phyloP scores from a whole-genome alignment of 2,329 filamentous ascomycete genomes.

The Mollisia scopiformis region DNA sequence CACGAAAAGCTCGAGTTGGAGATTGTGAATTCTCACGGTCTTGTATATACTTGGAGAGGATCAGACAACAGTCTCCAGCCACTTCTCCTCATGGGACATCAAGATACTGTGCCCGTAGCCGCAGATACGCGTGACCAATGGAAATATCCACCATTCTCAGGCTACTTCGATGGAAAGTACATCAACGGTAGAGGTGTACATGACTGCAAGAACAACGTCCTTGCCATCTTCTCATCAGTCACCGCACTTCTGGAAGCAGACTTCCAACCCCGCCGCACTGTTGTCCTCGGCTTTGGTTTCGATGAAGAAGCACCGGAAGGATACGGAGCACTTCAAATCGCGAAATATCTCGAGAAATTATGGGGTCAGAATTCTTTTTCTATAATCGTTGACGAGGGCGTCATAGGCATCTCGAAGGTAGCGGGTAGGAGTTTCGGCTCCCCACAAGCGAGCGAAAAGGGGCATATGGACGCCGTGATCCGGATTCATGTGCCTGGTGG shows the following conservation, averaged over 20 bases:
- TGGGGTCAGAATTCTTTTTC: constrained; percentile 62
- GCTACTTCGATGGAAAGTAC: constrained; percentile 54
- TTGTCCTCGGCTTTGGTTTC: constrained; percentile 65
- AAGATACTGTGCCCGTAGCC: constrained; percentile 49
- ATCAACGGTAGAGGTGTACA: constrained; percentile 59
- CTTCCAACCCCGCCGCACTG: constrained; percentile 57
- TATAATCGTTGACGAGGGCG: constrained; percentile 64
- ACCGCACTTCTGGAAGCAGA: constrained; percentile 55
- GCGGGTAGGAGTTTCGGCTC: constrained; percentile 41
- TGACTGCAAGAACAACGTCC: constrained; percentile 59
- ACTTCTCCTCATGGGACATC: constrained; percentile 30
- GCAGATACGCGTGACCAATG: constrained; percentile 41
- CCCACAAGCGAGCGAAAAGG: constrained; percentile 66
- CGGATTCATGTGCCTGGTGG: constrained; percentile 58
- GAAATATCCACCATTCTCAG: constrained; percentile 54
- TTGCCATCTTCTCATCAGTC: constrained; percentile 53
- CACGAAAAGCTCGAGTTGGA: constrained; percentile 28
- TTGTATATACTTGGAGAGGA: constrained; percentile 62
- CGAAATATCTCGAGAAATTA: constrained; percentile 49
- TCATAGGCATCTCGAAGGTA: constrained; percentile 50
- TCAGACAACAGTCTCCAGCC: constrained; percentile 53
- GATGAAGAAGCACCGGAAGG: constrained; percentile 65
- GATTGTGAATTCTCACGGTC: constrained; percentile 62
- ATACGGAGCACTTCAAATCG: constrained; percentile 58
- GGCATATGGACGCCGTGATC: constrained; percentile 42